phyloP scores from a whole-genome alignment of 2,329 filamentous ascomycete species.

The Talaromyces sp. region DNA sequence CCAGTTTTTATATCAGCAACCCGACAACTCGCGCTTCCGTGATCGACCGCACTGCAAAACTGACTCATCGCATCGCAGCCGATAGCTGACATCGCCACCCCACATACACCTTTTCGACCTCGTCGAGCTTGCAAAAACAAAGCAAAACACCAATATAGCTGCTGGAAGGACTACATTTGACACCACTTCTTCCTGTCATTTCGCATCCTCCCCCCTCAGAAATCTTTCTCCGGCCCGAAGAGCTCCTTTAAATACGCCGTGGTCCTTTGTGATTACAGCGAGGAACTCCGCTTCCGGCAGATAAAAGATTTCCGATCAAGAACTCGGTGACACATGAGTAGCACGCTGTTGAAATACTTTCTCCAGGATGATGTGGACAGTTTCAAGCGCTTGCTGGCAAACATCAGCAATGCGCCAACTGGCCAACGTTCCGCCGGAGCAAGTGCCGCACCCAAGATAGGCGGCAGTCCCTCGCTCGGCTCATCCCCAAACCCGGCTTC shows the following conservation, averaged over 20 bases:
- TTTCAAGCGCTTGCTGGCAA: conserved; percentile 84
- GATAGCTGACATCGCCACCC: conserved; percentile 14
- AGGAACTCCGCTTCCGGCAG: conserved; percentile 65
- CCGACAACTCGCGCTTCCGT: not conserved
- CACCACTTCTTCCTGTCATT: not conserved
- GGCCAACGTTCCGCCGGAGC: conserved; percentile 26
- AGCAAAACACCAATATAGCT: not conserved
- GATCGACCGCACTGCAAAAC: not conserved
- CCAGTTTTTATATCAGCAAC: not conserved
- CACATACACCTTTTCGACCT: conserved; percentile 3
- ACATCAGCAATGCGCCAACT: conserved; percentile 53
- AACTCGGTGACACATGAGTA: conserved; percentile 71
- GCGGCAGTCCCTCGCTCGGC: conserved; percentile 26
- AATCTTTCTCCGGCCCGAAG: conserved; percentile 14
- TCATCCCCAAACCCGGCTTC: conserved; percentile 35
- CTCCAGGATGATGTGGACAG: conserved; percentile 96
- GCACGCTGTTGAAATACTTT: conserved; percentile 93
- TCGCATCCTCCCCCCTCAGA: not conserved
- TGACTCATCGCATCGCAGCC: not conserved
- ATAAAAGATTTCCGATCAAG: conserved; percentile 36
- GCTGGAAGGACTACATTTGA: not conserved
- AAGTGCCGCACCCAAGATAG: conserved; percentile 21
- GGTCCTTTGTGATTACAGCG: conserved; percentile 80
- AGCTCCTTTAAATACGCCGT: conserved; percentile 88
- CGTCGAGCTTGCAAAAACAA: not conserved